A percentile compares a stretch with the other conserved stretches of the same genome.
Evolutionary conservation across 116 monocot genomes (phyloP).

Genomic region (Phalaenopsis hybrid): DNA sequence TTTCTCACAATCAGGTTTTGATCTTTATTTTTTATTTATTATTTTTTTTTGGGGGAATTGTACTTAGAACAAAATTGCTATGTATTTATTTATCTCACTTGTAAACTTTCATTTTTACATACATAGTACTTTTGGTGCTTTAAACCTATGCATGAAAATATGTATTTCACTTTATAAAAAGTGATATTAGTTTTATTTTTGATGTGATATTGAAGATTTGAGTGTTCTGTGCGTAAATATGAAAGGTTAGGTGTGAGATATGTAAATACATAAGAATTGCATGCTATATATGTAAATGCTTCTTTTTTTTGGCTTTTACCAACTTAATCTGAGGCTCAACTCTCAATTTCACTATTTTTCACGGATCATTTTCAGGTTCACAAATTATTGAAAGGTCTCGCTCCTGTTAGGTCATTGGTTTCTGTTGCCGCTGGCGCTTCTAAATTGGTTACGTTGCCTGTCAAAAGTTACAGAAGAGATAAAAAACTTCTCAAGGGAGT

Average conservation of each 20-base stretch:
- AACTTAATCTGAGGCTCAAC: not conserved
- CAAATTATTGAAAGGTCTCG: slow-evolving; percentile 87
- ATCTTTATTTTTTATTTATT: not conserved
- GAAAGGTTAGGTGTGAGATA: too few relatives aligned
- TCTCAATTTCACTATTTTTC: not conserved
- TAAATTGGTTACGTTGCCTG: slow-evolving; percentile 81
- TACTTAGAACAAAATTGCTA: too few relatives aligned
- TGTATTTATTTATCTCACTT: too few relatives aligned
- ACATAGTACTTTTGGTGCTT: too few relatives aligned
- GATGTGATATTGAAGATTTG: too few relatives aligned
- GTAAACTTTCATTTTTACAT: too few relatives aligned
- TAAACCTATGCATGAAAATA: too few relatives aligned
- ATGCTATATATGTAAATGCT: too few relatives aligned
- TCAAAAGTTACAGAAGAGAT: slow-evolving; percentile 89
- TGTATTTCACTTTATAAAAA: not conserved
- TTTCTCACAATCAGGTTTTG: slow-evolving; percentile 90
- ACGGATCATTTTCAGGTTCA: slow-evolving; percentile 42
- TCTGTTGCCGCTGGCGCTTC: slow-evolving; percentile 79
- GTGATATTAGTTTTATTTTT: too few relatives aligned
- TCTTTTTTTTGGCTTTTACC: not conserved
- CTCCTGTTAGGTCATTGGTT: slow-evolving; percentile 73
- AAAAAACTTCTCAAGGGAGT: slow-evolving; percentile 85
- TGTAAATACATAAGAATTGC: too few relatives aligned
- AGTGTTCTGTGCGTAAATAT: too few relatives aligned
- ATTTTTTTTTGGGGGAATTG: too few relatives aligned